phyloP scores from a whole-genome alignment of 2,329 filamentous ascomycete species.

The Ophiocordyceps camponoti-saundersi region DNA sequence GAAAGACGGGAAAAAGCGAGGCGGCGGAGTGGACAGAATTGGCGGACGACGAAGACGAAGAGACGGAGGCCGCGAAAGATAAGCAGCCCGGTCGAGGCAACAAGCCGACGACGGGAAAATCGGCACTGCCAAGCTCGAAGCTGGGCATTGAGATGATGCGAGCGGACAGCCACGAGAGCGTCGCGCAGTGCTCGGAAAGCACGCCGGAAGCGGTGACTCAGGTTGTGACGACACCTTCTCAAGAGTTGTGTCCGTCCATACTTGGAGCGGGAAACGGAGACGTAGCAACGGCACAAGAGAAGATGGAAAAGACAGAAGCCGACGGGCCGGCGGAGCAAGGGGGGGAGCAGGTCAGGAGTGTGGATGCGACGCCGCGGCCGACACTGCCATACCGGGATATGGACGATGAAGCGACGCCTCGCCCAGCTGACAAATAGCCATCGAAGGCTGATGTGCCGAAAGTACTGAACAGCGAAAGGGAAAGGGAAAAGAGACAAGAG shows the following conservation, averaged over 20 bases:
- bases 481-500: background rate
- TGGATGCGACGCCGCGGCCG: constrained; percentile 28
- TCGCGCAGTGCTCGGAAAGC: constrained; percentile 33
- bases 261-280: constrained; percentile 6
- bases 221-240: constrained; percentile 29
- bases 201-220: constrained; percentile 34
- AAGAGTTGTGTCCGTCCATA: constrained; percentile 18
- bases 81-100: constrained; percentile 30
- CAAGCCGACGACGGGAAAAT: constrained; percentile 24
- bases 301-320: constrained; percentile 3
- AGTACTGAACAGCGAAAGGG: background rate
- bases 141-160: constrained; percentile 96
- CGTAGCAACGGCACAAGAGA: constrained; percentile 5
- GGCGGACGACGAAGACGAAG: constrained; percentile 89
- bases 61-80: constrained; percentile 41
- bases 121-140: constrained; percentile 60
- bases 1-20: constrained; percentile 16
- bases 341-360: constrained; percentile 1
- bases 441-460: background rate
- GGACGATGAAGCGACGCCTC: constrained; percentile 23
- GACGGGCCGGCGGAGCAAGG: background rate
- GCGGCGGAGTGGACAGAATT: constrained; percentile 58
- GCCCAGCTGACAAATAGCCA: constrained; percentile 12
- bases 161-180: constrained; percentile 82
- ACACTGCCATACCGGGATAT: constrained; percentile 2